Evolutionary conservation across 2,329 filamentous ascomycete species (phyloP).

Genomic region (Microcyclospora pomicola): DNA sequence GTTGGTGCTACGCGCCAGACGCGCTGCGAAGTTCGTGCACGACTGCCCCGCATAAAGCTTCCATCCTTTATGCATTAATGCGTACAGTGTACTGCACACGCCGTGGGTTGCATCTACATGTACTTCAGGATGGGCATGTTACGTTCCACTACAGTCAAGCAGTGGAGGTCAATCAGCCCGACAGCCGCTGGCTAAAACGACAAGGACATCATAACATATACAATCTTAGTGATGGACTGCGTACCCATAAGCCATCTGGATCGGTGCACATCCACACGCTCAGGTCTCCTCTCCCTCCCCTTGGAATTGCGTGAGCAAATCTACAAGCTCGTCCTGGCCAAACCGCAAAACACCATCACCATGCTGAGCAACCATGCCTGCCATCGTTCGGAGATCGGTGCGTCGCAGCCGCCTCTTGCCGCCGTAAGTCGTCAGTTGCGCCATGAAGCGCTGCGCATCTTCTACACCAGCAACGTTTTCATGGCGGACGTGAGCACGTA

Average conservation of each 20-base stretch:
- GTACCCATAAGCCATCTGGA: too few relatives aligned
- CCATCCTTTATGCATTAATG: too few relatives aligned
- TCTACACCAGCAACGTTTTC: conserved; percentile 16
- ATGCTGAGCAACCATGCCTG: conserved; percentile 9
- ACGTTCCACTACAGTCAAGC: too few relatives aligned
- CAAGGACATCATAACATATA: too few relatives aligned
- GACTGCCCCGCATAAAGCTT: background rate
- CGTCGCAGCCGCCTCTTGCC: conserved; percentile 10
- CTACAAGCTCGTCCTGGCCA: conserved; percentile 9
- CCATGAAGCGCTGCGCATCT: conserved; percentile 9
- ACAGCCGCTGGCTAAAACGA: too few relatives aligned
- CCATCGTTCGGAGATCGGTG: conserved; percentile 8
- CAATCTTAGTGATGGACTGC: too few relatives aligned
- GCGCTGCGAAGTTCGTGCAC: background rate
- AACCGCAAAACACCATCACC: conserved; percentile 11
- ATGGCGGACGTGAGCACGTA: conserved; percentile 11
- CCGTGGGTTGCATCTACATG: too few relatives aligned
- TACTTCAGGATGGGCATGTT: too few relatives aligned
- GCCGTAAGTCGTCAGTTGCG: conserved; percentile 11
- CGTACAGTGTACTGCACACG: too few relatives aligned
- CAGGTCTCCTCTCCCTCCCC: conserved; percentile 12
- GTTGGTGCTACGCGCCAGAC: conserved; percentile 1
- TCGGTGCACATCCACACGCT: too few relatives aligned
- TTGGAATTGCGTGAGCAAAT: conserved; percentile 15
- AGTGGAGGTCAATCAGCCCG: too few relatives aligned